These are phyloP conservation scores for Diaporthe velutina DNA, from an alignment of 2,329 filamentous ascomycete species.

Conservation along the genomic window DNA sequence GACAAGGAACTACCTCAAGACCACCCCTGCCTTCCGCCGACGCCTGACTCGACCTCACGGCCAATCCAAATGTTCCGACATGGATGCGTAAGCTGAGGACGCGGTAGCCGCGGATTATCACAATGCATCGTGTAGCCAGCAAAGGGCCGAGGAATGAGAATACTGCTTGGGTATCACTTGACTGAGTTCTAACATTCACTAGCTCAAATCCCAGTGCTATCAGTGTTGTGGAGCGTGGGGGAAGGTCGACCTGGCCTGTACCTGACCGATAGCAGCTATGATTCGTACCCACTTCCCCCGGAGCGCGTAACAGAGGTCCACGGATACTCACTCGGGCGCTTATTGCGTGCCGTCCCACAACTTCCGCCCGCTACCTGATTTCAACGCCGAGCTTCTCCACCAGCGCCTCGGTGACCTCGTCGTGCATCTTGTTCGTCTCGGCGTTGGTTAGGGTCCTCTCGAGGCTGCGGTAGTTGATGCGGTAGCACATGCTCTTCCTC, in stretches of 20 bases:
- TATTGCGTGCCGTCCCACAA: not conserved
- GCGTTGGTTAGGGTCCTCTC: constrained; percentile 90
- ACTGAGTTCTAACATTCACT: not conserved
- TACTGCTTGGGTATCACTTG: constrained; percentile 19
- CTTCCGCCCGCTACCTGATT: constrained; percentile 67
- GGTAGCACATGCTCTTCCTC: constrained; percentile 88
- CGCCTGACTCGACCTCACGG: constrained; percentile 21
- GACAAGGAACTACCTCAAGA: not conserved
- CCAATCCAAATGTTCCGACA: not conserved
- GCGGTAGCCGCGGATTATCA: constrained; percentile 10
- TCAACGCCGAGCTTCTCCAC: constrained; percentile 83
- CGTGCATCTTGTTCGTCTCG: constrained; percentile 83
- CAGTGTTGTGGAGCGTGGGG: not conserved
- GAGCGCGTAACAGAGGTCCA: not conserved
- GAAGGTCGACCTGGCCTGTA: not conserved
- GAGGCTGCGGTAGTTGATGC: constrained; percentile 92
- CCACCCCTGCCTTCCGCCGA: not conserved
- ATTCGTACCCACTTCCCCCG: not conserved
- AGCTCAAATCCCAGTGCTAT: too few species aligned
- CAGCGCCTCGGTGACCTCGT: constrained; percentile 73
- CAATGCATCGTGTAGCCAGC: constrained; percentile 11
- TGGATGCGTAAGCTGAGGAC: constrained; percentile 6
- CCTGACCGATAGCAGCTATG: not conserved
- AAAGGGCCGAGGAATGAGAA: not conserved
- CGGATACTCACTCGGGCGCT: not conserved